These are phyloP conservation scores for Magnusiomyces sp. DNA, from an alignment of 1,139 yeast species.

Conservation along the genomic window DNA sequence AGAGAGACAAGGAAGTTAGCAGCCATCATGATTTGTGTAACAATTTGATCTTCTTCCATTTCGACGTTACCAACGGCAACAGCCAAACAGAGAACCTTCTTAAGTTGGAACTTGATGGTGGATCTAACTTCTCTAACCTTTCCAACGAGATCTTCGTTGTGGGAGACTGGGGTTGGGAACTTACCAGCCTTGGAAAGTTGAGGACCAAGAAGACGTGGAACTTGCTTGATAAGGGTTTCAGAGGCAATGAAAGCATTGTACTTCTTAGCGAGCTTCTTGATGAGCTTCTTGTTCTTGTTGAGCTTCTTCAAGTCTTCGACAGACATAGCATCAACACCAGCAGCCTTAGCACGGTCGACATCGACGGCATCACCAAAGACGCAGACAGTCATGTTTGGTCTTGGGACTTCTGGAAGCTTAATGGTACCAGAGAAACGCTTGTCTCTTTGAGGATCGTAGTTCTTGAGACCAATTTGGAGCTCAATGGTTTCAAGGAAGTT, in stretches of 20 bases:
- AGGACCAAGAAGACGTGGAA: slow-evolving; percentile 99
- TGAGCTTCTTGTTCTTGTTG: slow-evolving; percentile 99
- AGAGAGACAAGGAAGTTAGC: slow-evolving; percentile 98
- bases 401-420: slow-evolving; percentile 98
- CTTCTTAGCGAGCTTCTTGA: slow-evolving; percentile 99
- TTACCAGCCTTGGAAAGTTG: slow-evolving; percentile 99
- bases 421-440: slow-evolving; percentile 99
- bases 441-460: slow-evolving; percentile 99
- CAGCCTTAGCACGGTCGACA: slow-evolving; percentile 99
- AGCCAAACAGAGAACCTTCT: slow-evolving; percentile 85
- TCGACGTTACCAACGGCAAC: slow-evolving; percentile 97
- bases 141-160: slow-evolving; percentile 93
- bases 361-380: slow-evolving; percentile 99
- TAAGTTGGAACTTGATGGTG: slow-evolving; percentile 99
- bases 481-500: slow-evolving; percentile 99
- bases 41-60: slow-evolving; percentile 95
- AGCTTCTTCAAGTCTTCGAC: slow-evolving; percentile 99
- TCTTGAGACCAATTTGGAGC: slow-evolving; percentile 99
- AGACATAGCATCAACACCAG: slow-evolving; percentile 99
- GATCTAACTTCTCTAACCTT: slow-evolving; percentile 98
- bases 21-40: slow-evolving; percentile 97
- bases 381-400: slow-evolving; percentile 99
- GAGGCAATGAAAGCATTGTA: slow-evolving; percentile 99
- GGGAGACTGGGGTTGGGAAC: slow-evolving; percentile 99
- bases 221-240: slow-evolving; percentile 98